Evolutionary conservation across 1,284 basidiomycete species (phyloP), one percentile per base, ranked within the genome.

Genomic region (Singerocomus rubriflavus): DNA sequence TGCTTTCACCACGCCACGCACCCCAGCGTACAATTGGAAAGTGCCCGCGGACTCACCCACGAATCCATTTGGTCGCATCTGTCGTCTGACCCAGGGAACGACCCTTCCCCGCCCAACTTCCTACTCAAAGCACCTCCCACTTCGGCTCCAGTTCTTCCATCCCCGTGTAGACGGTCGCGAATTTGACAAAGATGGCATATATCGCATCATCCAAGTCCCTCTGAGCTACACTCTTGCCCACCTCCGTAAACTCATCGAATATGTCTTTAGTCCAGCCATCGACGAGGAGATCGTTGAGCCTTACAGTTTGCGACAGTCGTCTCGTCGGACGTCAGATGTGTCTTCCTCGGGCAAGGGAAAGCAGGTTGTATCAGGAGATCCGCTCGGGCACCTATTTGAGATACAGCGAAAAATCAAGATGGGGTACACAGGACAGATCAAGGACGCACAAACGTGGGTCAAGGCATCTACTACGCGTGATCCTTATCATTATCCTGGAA

Each of bases 201-300:
- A 79, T 57, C 78, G 85, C 44, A 70, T 85, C 50, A 80, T 81
- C 5, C 84, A 86, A 54, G 82, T 88, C 6, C 87, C 87, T 0
- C 70, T 80, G 27, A 84, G 76, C 61, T 88, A 86, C 61, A 84
- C 81, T 0, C 82, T 90, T 57, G 72, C 77, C 3, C 84, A 85
- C 56, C 71, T 90, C 2, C 77, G 79, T 43, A 76, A 74, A 45
- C 74, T 89, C 48, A 73, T 87, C 32, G 69, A 77, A 9, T 89
- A 81, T 62, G 66, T 87, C 5, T 88, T 86, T 57, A 76, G 78
- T 30, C 55, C 58, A 6, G 60, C 60, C 14, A 52, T 37, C 32
- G 54, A 69, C 16, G 44, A 40, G 8, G 56, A 68, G 53, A 58
- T 69, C 36, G 40, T 46, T 32, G 50, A 53, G 27, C 44, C 56